Conservation (phyloP, 2,329 filamentous ascomycete genomes). For the Monilinia fructigena region DNA sequence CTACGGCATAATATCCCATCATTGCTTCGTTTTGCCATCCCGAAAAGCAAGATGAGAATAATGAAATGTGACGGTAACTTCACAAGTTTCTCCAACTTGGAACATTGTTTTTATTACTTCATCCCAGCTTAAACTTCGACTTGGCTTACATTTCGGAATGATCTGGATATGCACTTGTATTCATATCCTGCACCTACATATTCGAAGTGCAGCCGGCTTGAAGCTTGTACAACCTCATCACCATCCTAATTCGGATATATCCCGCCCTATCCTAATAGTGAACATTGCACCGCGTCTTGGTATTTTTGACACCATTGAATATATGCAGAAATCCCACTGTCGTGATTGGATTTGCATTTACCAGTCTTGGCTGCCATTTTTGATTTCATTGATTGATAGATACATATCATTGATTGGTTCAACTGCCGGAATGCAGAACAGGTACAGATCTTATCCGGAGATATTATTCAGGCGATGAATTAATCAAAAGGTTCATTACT, state of each 20-base stretch:
- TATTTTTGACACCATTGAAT: slow-evolving; percentile 6
- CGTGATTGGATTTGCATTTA: slow-evolving; percentile 6
- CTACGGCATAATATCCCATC: not conserved
- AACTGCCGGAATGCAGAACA: not conserved
- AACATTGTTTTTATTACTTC: not conserved
- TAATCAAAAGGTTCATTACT: not conserved
- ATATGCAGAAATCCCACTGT: slow-evolving; percentile 3
- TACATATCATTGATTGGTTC: not conserved
- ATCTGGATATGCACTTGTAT: not conserved
- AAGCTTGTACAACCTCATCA: slow-evolving; percentile 2
- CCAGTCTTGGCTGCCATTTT: slow-evolving; percentile 4
- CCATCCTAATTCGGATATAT: slow-evolving; percentile 8
- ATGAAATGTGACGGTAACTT: not conserved
- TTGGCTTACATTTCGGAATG: slow-evolving; percentile 5
- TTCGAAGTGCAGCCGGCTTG: not conserved
- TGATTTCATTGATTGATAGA: not conserved
- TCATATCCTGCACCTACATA: slow-evolving; percentile 4
- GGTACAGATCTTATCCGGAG: not conserved
- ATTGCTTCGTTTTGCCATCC: not conserved
- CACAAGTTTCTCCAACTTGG: not conserved
- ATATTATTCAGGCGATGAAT: not conserved
- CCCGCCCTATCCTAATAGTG: slow-evolving; percentile 8
- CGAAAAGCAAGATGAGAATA: not conserved
- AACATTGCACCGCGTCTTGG: not conserved
- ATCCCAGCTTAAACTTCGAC: not conserved